Conservation (phyloP, 2,329 filamentous ascomycete species). For the Sarocladium kiliense region DNA sequence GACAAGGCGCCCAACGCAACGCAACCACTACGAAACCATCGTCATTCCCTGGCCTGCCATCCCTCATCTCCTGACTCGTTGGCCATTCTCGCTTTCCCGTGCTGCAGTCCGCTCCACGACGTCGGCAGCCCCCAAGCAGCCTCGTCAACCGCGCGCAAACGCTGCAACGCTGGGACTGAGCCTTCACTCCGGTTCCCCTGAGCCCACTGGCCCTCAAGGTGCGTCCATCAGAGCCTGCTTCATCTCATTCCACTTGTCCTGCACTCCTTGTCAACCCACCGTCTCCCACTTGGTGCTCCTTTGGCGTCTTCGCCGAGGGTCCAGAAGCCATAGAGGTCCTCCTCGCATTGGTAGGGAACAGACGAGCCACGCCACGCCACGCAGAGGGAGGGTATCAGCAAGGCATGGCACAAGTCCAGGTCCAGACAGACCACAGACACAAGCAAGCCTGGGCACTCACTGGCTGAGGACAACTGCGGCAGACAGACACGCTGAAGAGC, state of each 20-base stretch:
- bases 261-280: background rate
- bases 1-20: conserved; percentile 1
- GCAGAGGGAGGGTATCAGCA: background rate
- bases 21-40: background rate
- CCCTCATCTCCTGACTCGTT: background rate
- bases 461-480: background rate
- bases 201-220: conserved; percentile 1
- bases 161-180: background rate
- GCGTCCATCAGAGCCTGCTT: background rate
- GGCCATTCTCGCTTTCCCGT: background rate
- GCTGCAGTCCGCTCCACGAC: background rate
- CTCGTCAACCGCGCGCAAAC: conserved; percentile 1
- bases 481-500: background rate
- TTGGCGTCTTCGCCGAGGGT: background rate
- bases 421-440: background rate
- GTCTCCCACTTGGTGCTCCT: background rate
- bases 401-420: background rate
- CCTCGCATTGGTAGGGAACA: background rate
- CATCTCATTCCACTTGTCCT: background rate
- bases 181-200: conserved; percentile 5
- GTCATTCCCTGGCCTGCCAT: background rate
- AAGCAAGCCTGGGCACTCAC: background rate
- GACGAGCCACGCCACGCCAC: background rate
- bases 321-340: conserved; percentile 3
- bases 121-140: background rate